Percentiles rank a stretch among this genome's conserved stretches.
These are phyloP conservation scores for Volvox reticuliferus DNA, from an alignment of 139 green algal species.

Conservation along the genomic window DNA sequence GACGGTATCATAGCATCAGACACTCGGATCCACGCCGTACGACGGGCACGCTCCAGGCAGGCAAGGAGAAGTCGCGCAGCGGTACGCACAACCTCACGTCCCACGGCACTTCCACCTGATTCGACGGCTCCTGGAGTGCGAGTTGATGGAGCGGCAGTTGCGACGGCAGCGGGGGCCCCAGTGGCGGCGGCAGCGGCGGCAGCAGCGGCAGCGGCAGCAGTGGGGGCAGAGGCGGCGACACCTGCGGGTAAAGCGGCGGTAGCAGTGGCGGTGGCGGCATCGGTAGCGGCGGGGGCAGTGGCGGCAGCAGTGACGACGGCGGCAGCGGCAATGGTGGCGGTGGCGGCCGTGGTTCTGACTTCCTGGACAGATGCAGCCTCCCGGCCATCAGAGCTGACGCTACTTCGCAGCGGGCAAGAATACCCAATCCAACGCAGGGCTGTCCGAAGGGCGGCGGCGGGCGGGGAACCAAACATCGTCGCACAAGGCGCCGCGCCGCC, in stretches of 20 bases:
- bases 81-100: neutral
- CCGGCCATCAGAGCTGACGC: too few species aligned
- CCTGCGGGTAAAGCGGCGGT: too few species aligned
- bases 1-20: neutral
- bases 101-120: neutral
- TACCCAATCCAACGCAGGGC: neutral
- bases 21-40: neutral
- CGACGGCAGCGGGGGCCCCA: too few species aligned
- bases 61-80: neutral
- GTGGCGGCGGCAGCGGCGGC: neutral
- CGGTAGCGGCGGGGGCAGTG: too few species aligned
- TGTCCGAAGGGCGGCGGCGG: neutral
- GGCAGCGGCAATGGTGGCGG: too few species aligned
- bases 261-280: too few species aligned
- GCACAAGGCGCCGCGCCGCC: neutral
- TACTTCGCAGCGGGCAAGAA: neutral
- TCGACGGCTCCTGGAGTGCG: neutral
- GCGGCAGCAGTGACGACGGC: too few species aligned
- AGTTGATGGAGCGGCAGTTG: neutral
- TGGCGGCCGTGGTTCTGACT: too few species aligned
- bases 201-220: neutral
- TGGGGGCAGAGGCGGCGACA: too few species aligned
- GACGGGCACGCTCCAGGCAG: constrained; percentile 1
- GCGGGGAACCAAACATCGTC: neutral
- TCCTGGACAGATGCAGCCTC: too few species aligned